phyloP scores from a whole-genome alignment of 495 filamentous ascomycete species.

The Neurospora sp. region DNA sequence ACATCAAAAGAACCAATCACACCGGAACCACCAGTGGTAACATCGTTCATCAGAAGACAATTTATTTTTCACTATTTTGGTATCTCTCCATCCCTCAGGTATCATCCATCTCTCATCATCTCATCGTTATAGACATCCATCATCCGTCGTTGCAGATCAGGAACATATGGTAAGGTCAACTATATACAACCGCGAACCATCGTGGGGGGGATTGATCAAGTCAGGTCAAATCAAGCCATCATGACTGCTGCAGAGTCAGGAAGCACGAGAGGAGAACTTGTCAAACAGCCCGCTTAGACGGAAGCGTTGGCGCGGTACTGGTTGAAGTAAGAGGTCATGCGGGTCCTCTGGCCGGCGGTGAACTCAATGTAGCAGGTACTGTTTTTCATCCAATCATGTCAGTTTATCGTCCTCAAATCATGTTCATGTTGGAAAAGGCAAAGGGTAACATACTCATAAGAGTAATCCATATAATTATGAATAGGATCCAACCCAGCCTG shows the following conservation, averaged over 20 bases:
- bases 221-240: background rate
- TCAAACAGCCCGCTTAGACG: background rate
- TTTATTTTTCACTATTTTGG: background rate
- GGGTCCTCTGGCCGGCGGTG: conserved; percentile 32
- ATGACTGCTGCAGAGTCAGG: background rate
- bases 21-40: no score
- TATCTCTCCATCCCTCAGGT: background rate
- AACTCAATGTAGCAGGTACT: conserved; percentile 38
- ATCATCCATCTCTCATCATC: background rate
- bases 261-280: no score
- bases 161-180: no score
- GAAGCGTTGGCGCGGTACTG: conserved; percentile 27
- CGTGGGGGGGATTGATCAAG: background rate
- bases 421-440: background rate
- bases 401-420: background rate
- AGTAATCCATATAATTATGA: conserved; percentile 59
- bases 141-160: background rate
- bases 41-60: background rate
- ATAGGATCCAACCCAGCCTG: conserved; percentile 45
- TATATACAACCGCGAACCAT: background rate
- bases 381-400: background rate
- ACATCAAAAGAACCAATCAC: no score
- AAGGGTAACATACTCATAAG: conserved; percentile 45
- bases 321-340: conserved; percentile 34
- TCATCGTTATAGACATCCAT: background rate